Percentiles rank a stretch among this genome's conserved stretches.
Conservation (phyloP, 2,329 filamentous ascomycete genomes). For the Bipolaris sorokiniana region DNA sequence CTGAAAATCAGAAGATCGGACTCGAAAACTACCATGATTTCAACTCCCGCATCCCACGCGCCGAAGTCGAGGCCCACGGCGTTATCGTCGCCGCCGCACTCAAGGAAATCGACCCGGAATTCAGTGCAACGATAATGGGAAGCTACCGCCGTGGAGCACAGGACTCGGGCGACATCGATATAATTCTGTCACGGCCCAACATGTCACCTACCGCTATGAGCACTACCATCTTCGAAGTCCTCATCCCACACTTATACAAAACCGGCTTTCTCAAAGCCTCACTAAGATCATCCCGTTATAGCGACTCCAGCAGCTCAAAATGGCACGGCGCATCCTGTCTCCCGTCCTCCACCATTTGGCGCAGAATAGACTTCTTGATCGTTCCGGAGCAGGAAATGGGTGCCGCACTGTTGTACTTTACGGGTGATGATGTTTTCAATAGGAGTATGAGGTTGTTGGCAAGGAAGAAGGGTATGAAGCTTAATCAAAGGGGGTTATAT, state of each 20-base stretch:
- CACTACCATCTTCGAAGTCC: conserved; percentile 64
- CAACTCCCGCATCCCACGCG: conserved; percentile 75
- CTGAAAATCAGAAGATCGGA: conserved; percentile 73
- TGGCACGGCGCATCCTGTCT: conserved; percentile 88
- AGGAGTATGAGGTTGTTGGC: conserved; percentile 81
- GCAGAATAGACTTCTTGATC: conserved; percentile 82
- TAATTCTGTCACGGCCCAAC: conserved; percentile 75
- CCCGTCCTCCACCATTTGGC: conserved; percentile 66
- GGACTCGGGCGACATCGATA: conserved; percentile 81
- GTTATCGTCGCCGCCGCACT: conserved; percentile 67
- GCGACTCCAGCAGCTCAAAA: conserved; percentile 67
- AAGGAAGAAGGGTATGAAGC: conserved; percentile 77
- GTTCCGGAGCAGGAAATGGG: conserved; percentile 82
- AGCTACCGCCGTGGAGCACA: conserved; percentile 82
- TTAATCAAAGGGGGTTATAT: conserved; percentile 85
- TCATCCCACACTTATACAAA: conserved; percentile 67
- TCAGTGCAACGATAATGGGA: conserved; percentile 78
- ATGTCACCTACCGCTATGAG: conserved; percentile 63
- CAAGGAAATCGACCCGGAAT: conserved; percentile 63
- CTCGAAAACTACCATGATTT: conserved; percentile 83
- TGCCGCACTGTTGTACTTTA: conserved; percentile 91
- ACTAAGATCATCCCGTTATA: conserved; percentile 65
- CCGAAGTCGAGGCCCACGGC: conserved; percentile 75
- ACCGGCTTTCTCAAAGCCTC: conserved; percentile 71
- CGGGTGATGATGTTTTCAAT: conserved; percentile 94